A percentile compares a stretch with the other conserved stretches of the same genome.
These are phyloP conservation scores for Calocybe indica DNA, from an alignment of 768 basidiomycete genomes.

Conservation along the genomic window DNA sequence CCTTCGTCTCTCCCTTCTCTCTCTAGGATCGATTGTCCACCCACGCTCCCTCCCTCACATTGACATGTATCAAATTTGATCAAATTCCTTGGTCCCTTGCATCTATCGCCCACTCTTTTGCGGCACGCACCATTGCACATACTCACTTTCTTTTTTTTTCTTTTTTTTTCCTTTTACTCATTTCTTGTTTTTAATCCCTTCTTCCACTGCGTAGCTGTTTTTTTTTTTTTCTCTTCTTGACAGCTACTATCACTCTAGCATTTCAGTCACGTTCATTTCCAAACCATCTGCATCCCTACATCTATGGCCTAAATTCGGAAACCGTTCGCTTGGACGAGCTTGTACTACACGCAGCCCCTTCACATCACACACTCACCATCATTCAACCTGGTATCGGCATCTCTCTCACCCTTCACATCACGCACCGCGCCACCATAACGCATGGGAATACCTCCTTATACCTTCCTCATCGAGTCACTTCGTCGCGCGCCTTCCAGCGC, in stretches of 20 bases:
- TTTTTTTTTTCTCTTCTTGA: too few relatives aligned
- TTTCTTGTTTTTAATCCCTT: background rate
- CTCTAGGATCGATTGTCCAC: too few relatives aligned
- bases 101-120: background rate
- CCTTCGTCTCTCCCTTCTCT: background rate
- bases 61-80: background rate
- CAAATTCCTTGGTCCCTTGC: background rate
- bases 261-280: background rate
- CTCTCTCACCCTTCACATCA: background rate
- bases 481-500: too few relatives aligned
- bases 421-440: too few relatives aligned
- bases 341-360: slow-evolving; percentile 15
- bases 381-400: background rate
- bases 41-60: too few relatives aligned
- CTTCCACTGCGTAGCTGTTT: background rate
- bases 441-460: too few relatives aligned
- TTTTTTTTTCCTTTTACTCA: background rate
- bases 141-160: background rate
- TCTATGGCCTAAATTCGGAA: slow-evolving; percentile 8
- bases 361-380: background rate
- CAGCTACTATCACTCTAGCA: background rate
- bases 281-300: background rate
- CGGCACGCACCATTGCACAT: background rate
- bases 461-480: too few relatives aligned
- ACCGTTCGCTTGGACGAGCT: slow-evolving; percentile 34